Conservation (phyloP, 345 rosid genomes). For the Moringa oleifera region DNA sequence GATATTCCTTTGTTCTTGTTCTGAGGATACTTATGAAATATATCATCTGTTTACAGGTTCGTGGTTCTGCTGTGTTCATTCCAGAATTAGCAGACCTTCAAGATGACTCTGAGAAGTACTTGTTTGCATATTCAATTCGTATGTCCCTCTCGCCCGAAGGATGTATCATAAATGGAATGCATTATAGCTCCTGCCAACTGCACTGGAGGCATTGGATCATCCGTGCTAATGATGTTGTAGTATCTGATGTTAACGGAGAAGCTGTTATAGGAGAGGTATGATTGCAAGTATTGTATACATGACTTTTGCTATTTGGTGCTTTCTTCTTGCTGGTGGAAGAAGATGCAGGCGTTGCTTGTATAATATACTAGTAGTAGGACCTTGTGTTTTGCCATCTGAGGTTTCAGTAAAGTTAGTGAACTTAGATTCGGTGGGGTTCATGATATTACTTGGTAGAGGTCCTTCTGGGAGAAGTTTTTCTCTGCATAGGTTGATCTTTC, state of each 20-base stretch:
- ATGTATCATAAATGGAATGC: slow-evolving; percentile 47
- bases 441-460: neutral
- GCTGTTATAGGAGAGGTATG: slow-evolving; percentile 74
- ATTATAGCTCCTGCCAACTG: slow-evolving; percentile 67
- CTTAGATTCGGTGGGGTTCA: neutral
- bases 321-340: neutral
- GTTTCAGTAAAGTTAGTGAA: neutral
- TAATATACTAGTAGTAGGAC: neutral
- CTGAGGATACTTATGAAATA: neutral
- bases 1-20: neutral
- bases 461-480: no score
- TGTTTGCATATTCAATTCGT: slow-evolving; percentile 73
- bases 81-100: slow-evolving; percentile 53
- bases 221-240: slow-evolving; percentile 39
- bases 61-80: slow-evolving; percentile 74
- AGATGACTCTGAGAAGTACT: slow-evolving; percentile 22
- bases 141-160: slow-evolving; percentile 78
- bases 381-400: neutral
- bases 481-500: no score
- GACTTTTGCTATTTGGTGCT: no score
- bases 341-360: neutral
- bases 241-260: slow-evolving; percentile 40
- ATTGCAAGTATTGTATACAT: neutral
- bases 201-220: slow-evolving; percentile 66
- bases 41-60: slow-evolving; percentile 36